Conservation (phyloP, 345 rosid species). For the Syzygium jambos region DNA sequence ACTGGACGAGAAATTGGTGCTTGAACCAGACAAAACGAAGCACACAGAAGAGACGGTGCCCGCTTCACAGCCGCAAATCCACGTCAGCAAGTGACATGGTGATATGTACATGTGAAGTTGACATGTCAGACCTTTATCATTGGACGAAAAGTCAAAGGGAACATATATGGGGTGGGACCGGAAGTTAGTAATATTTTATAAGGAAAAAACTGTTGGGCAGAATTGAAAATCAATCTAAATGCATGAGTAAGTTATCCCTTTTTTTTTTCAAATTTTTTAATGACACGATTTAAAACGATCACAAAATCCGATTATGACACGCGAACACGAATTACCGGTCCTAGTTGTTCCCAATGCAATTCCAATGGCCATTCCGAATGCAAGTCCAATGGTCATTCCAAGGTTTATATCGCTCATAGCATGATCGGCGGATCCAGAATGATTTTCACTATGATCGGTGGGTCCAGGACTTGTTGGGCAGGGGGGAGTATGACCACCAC, state of each 20-base stretch:
- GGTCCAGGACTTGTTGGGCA: slow-evolving; percentile 12
- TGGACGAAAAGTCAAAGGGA: not conserved
- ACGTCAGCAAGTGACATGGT: not conserved
- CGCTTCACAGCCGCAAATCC: not conserved
- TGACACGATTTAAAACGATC: not conserved
- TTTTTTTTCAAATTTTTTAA: no score
- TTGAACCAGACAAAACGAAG: slow-evolving; percentile 69
- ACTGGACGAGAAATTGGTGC: slow-evolving; percentile 59
- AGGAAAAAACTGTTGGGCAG: not conserved
- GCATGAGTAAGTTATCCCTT: not conserved
- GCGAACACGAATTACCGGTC: not conserved
- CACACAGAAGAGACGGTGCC: slow-evolving; percentile 22
- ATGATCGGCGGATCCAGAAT: not conserved
- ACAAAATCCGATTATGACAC: not conserved
- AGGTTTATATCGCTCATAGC: not conserved
- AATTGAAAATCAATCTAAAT: not conserved
- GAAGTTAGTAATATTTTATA: not conserved
- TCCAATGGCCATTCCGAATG: not conserved
- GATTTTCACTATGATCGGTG: not conserved
- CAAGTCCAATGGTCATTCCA: not conserved
- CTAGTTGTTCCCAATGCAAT: not conserved
- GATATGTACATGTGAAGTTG: not conserved
- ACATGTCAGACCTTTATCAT: not conserved
- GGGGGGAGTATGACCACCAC: slow-evolving; percentile 44
- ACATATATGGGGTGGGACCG: not conserved